These are phyloP conservation scores for Stagonosporopsis rhizophila DNA, from an alignment of 2,329 filamentous ascomycete species.

Conservation along the genomic window DNA sequence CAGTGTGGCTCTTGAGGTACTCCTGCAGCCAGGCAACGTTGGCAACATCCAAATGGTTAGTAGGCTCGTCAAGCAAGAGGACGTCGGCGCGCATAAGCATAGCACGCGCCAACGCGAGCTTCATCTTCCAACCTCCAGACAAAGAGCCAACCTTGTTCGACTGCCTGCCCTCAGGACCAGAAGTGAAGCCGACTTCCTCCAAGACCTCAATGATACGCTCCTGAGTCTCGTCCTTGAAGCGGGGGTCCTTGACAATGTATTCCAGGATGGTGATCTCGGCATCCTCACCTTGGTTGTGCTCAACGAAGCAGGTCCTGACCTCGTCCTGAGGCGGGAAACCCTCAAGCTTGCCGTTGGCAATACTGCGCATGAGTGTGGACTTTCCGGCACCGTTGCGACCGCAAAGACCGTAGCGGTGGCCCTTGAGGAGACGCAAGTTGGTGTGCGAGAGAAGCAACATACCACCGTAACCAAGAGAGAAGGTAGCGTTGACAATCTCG, in stretches of 20 bases:
- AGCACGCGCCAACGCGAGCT: slow-evolving; percentile 91
- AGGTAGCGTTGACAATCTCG: slow-evolving; percentile 97
- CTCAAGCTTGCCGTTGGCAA: slow-evolving; percentile 93
- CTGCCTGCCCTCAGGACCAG: slow-evolving; percentile 88
- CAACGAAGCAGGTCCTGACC: slow-evolving; percentile 95
- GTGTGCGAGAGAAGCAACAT: slow-evolving; percentile 97
- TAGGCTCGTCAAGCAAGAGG: slow-evolving; percentile 95
- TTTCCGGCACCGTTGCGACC: slow-evolving; percentile 97
- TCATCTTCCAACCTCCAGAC: slow-evolving; percentile 99
- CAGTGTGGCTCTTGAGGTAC: slow-evolving; percentile 93
- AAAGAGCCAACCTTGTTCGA: slow-evolving; percentile 89
- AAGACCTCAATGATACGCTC: slow-evolving; percentile 86
- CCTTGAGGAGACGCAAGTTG: slow-evolving; percentile 91
- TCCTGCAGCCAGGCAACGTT: slow-evolving; percentile 97
- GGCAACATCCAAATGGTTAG: slow-evolving; percentile 95
- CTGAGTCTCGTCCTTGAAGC: slow-evolving; percentile 77
- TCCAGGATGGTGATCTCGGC: slow-evolving; percentile 95
- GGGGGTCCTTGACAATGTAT: slow-evolving; percentile 88
- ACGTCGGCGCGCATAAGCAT: slow-evolving; percentile 99
- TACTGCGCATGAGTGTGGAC: slow-evolving; percentile 98
- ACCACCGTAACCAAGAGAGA: slow-evolving; percentile 96
- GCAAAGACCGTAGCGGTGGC: slow-evolving; percentile 95
- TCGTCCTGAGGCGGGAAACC: slow-evolving; percentile 93
- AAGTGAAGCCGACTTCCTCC: slow-evolving; percentile 90
- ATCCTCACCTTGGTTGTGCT: slow-evolving; percentile 98